Evolutionary conservation across 805 yeast genomes (phyloP), one percentile per base, ranked within the genome.

Genomic region (Cyberlindnera mrakii): DNA sequence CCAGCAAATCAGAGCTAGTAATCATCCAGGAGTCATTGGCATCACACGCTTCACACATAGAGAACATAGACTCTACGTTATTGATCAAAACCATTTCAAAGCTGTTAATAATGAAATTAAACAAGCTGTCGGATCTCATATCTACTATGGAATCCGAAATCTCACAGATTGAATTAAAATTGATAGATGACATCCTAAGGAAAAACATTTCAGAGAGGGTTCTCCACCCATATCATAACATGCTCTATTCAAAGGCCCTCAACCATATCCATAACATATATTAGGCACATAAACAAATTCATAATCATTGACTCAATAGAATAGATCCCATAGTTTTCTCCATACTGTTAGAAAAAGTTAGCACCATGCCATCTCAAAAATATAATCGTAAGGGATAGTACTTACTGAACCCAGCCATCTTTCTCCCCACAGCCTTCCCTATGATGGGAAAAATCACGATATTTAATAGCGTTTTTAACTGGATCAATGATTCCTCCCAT

Each of bases 401-500:
- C 52, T 43, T 14, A 48, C 52, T 29, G 27, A 47, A 49, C 33
- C 69, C 66, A 23, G 85, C 80, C 47, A 71, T 63, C 49, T 80
- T 60, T 49, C 90, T 70, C 4, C 93, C 93, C 37, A 83, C 49
- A 35, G 77, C 69, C 58, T 80, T 82, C 4, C 90, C 90, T 16
- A 80, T 52, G 45, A 82, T 55, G 2, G 93, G 93, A 41, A 83
- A 64, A 30, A 83, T 53, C 13, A 84, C 77, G 60, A 78, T 70
- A 43, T 74, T 75, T 30, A 81, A 60, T 30, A 82, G 68, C n/a
- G 75, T 74, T 33, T 69, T 70, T 43, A 84, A 56, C 58, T 83
- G 89, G 36, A 65, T 64, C 38, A 83, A 47, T 30, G 83, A 78
- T 52, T 80, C 85, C 41, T 82, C 85, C 89, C 89, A 83, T 53